phyloP scores from a whole-genome alignment of 2,329 filamentous ascomycete genomes.

The Claviceps pazoutovae region DNA sequence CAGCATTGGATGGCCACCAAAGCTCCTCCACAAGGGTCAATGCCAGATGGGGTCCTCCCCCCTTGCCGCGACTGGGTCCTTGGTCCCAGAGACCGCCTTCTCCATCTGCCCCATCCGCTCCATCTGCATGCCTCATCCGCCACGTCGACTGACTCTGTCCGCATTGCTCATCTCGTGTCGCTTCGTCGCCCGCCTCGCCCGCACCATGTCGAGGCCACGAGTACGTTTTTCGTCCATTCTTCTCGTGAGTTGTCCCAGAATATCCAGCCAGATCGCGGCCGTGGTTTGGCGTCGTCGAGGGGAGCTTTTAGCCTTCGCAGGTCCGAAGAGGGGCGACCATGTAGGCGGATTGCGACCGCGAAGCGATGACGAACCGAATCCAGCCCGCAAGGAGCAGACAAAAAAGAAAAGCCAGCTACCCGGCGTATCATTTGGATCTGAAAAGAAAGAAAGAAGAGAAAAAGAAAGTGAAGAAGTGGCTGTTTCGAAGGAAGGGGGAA shows the following conservation, averaged over 20 bases:
- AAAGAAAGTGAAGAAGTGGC: slow-evolving; percentile 12
- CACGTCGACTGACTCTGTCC: background rate
- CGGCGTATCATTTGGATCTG: slow-evolving; percentile 9
- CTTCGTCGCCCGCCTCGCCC: too few species aligned
- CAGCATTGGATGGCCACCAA: too few species aligned
- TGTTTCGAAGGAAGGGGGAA: slow-evolving; percentile 15
- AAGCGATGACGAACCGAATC: background rate
- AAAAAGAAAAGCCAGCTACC: background rate
- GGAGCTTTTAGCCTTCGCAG: too few species aligned
- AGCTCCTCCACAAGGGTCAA: slow-evolving; percentile 1
- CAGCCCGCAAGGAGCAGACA: slow-evolving; percentile 4
- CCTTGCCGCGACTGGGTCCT: slow-evolving; percentile 3
- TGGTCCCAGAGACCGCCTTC: slow-evolving; percentile 3
- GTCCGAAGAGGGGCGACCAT: too few species aligned
- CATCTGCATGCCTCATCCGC: background rate
- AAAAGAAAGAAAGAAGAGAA: slow-evolving; percentile 11
- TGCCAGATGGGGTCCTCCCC: slow-evolving; percentile 4
- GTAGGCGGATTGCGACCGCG: too few species aligned
- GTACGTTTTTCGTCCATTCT: too few species aligned
- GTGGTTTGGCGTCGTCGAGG: too few species aligned
- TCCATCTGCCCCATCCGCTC: background rate
- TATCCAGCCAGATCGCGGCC: too few species aligned
- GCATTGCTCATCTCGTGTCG: background rate
- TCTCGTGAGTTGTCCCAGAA: too few species aligned
- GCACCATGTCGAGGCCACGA: too few species aligned